These are phyloP conservation scores for Boletus semigastroideus DNA, from an alignment of 1,284 basidiomycete species.

Conservation along the genomic window DNA sequence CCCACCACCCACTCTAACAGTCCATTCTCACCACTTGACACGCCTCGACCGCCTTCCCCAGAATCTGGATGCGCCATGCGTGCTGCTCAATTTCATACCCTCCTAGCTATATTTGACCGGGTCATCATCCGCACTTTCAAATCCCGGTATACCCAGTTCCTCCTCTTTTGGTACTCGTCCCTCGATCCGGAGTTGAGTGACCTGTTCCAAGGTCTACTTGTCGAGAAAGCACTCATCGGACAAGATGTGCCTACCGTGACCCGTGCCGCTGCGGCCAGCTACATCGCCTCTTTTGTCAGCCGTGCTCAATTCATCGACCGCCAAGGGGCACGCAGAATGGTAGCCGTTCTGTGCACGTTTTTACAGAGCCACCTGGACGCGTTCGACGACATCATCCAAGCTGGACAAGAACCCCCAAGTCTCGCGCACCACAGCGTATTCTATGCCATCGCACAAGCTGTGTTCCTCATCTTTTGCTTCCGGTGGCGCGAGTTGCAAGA, in stretches of 20 bases:
- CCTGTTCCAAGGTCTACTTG: conserved; percentile 90
- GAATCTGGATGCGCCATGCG: conserved; percentile 41
- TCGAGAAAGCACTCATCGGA: conserved; percentile 82
- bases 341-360: conserved; percentile 84
- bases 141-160: conserved; percentile 96
- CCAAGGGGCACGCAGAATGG: conserved; percentile 73
- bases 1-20: conserved; percentile 10
- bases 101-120: conserved; percentile 92
- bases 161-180: conserved; percentile 94
- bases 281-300: conserved; percentile 91
- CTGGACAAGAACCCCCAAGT: conserved; percentile 37
- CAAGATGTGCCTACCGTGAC: conserved; percentile 63
- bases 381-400: conserved; percentile 55
- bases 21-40: conserved; percentile 32
- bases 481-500: conserved; percentile 88
- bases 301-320: conserved; percentile 87
- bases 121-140: conserved; percentile 94
- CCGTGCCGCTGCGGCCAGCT: conserved; percentile 86
- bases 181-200: conserved; percentile 89
- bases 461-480: conserved; percentile 98
- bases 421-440: conserved; percentile 72
- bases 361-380: conserved; percentile 75
- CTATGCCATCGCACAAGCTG: conserved; percentile 91
- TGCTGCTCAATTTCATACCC: conserved; percentile 75
- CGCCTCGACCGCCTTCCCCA: conserved; percentile 27